Evolutionary conservation across 345 rosid genomes (phyloP), one percentile per base, ranked within the genome.

Genomic region (Stellera chamaejasme): DNA sequence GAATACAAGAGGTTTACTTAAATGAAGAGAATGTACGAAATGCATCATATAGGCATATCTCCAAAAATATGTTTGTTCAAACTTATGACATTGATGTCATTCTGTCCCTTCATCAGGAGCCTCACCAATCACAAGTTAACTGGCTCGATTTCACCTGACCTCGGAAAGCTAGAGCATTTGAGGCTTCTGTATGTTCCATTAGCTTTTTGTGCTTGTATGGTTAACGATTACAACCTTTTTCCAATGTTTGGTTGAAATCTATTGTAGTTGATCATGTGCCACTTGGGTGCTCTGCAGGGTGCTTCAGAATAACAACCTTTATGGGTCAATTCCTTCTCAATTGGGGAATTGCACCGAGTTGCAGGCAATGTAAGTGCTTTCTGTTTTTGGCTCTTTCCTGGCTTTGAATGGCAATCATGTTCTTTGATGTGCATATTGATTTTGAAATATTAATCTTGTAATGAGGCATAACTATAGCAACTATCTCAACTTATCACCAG

Each of bases 281-380:
- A 65, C 55, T 43, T 61, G 12, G 62, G 39, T 60, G n/a, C 66
- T 61, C 28, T 65, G 62, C 69, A 93, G 99, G 75, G 62, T 75
- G 69, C 96, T 93, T 67, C 79, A 78, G 66, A 81, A 83, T 67
- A 93, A 93, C 72, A 70, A 77, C 60, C 76, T 93, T 27, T 93
- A 87, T 77, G 94, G 85, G 66, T 28, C 82, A 62, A 93, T 93
- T 66, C 97, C 97, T 72, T 68, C 81, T n/a, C 84, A 79, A 65
- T 69, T 88, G 79, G 84, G 89, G 54, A 88, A 88, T 75, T 92
- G 98, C 77, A 73, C 94, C 2, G 84, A 75, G 69, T 76, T 89
- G 79, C 83, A 71, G 66, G 85, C 62, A 68, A 23, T 92, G 98
- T 92, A 75, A 86, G 94, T 59, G 27, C 43, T 43, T 19, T 15